Conservation (phyloP, 2,329 filamentous ascomycete species). For the Septoria linicola region DNA sequence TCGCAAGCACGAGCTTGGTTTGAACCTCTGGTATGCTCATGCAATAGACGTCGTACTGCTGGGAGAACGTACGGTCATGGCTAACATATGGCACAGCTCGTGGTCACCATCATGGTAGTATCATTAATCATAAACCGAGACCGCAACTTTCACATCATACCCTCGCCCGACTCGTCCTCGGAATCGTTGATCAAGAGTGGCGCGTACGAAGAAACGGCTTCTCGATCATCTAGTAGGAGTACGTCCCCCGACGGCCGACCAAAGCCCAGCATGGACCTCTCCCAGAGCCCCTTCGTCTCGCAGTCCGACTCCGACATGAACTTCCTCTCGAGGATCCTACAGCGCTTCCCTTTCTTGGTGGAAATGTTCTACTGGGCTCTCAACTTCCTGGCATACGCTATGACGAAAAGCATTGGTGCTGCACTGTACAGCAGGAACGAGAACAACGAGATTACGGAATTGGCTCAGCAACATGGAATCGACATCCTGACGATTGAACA, state of each 20-base stretch:
- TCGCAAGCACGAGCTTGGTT: constrained; percentile 29
- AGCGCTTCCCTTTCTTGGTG: constrained; percentile 67
- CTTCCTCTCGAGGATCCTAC: constrained; percentile 61
- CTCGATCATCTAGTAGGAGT: constrained; percentile 27
- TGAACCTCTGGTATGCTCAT: constrained; percentile 31
- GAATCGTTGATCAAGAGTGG: constrained; percentile 26
- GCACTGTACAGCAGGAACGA: constrained; percentile 30
- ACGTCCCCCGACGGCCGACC: constrained; percentile 36
- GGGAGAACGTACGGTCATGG: background rate
- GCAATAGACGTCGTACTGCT: background rate
- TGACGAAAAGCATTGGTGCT: constrained; percentile 45
- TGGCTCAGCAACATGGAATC: constrained; percentile 57
- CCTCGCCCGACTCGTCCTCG: constrained; percentile 18
- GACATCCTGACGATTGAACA: constrained; percentile 58
- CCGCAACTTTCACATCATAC: constrained; percentile 37
- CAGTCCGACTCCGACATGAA: constrained; percentile 43
- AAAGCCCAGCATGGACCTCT: constrained; percentile 53
- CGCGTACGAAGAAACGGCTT: constrained; percentile 21
- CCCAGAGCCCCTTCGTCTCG: constrained; percentile 55
- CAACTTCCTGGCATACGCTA: constrained; percentile 63
- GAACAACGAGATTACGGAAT: constrained; percentile 55
- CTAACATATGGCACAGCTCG: constrained; percentile 37
- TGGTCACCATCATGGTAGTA: constrained; percentile 44
- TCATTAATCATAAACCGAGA: constrained; percentile 45
- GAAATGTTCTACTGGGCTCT: constrained; percentile 75